Conservation (phyloP, 805 yeast genomes). For the Candida nanaspora region DNA sequence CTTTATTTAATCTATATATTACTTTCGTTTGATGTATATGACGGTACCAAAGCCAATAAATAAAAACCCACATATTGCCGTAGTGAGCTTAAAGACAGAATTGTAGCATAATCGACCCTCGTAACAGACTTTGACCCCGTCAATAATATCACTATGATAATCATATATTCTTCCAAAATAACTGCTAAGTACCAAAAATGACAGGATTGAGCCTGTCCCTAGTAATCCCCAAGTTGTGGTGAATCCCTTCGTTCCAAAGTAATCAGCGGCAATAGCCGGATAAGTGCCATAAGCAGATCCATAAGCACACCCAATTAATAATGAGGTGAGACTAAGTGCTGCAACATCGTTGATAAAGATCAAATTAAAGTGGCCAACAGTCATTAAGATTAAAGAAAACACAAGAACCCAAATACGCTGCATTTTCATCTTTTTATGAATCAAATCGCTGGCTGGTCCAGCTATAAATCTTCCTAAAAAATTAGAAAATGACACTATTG, state of each 20-base stretch:
- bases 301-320: constrained; percentile 55
- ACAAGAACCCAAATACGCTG: constrained; percentile 64
- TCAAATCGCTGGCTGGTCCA: constrained; percentile 59
- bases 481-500: constrained; percentile 56
- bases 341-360: constrained; percentile 32
- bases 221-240: constrained; percentile 73
- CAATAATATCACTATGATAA: constrained; percentile 29
- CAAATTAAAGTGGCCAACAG: constrained; percentile 29
- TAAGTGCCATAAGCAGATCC: constrained; percentile 68
- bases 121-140: constrained; percentile 33
- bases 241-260: constrained; percentile 59
- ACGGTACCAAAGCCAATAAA: constrained; percentile 11
- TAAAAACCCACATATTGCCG: constrained; percentile 23
- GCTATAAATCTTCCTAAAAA: constrained; percentile 58
- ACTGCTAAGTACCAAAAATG: constrained; percentile 46
- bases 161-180: constrained; percentile 52
- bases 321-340: constrained; percentile 42
- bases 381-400: constrained; percentile 30
- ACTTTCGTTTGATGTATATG: neutral
- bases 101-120: constrained; percentile 42
- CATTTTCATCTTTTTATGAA: constrained; percentile 41
- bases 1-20: neutral
- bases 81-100: constrained; percentile 36
- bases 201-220: constrained; percentile 61
- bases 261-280: constrained; percentile 71